These are phyloP conservation scores for Loxodes magnus DNA, from an alignment of 73 alveolate species.

Conservation along the genomic window DNA sequence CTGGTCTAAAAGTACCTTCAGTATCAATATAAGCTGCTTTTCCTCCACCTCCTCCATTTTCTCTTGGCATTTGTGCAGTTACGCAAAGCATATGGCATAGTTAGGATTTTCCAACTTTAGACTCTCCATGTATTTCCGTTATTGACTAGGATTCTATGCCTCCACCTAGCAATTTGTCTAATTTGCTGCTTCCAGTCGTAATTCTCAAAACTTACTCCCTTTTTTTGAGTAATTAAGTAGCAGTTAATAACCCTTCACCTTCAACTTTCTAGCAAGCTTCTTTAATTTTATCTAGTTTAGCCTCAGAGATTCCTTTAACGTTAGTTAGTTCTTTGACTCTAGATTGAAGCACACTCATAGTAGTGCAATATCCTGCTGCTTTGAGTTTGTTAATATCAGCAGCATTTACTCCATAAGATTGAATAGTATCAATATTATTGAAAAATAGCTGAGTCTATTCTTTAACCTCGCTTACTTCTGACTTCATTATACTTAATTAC, in stretches of 20 bases:
- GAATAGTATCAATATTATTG: too few relatives aligned
- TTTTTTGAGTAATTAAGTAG: constrained; percentile 36
- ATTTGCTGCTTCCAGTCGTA: constrained; percentile 54
- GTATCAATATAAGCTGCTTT: constrained; percentile 88
- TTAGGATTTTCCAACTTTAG: constrained; percentile 81
- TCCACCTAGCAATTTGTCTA: constrained; percentile 63
- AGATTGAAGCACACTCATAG: constrained; percentile 65
- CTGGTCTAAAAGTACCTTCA: constrained; percentile 94
- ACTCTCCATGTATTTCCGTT: constrained; percentile 91
- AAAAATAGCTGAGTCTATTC: too few relatives aligned
- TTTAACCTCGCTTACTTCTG: too few relatives aligned
- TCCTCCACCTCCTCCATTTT: constrained; percentile 74
- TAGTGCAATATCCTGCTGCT: constrained; percentile 85
- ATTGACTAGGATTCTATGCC: constrained; percentile 86
- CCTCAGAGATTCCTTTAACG: constrained; percentile 93
- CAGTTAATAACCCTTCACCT: constrained; percentile 54
- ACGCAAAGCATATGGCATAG: constrained; percentile 82
- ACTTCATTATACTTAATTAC: too few relatives aligned
- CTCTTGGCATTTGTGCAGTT: constrained; percentile 78
- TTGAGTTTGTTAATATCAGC: constrained; percentile 78
- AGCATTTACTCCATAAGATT: constrained; percentile 72
- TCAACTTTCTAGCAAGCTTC: constrained; percentile 71
- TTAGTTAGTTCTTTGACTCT: constrained; percentile 72
- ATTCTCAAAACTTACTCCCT: constrained; percentile 51
- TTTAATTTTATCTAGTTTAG: constrained; percentile 65